Conservation (phyloP, 345 rosid genomes). For the Gossypium stocksii region DNA sequence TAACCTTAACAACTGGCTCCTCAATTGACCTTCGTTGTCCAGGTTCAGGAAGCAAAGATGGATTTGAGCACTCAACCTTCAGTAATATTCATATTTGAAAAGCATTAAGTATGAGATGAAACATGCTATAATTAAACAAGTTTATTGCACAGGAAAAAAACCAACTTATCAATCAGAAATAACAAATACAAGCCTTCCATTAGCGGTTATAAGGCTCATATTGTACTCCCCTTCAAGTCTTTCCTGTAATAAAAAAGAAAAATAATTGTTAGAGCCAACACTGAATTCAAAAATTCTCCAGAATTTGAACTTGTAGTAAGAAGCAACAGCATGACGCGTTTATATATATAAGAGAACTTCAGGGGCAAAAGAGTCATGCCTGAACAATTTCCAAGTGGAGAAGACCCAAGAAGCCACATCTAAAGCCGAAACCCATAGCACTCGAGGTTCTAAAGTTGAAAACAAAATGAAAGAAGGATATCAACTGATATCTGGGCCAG, state of each 20-base stretch:
- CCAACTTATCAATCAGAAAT: conserved; percentile 8
- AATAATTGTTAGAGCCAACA: neutral
- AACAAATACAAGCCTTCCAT: neutral
- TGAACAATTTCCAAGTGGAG: conserved; percentile 99
- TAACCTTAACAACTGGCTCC: conserved; percentile 92
- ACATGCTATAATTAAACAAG: conserved; percentile 10
- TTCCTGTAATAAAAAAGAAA: conserved; percentile 66
- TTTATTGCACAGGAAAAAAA: neutral
- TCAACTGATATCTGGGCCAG: too few species aligned
- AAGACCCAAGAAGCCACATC: conserved; percentile 98
- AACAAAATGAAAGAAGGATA: too few species aligned
- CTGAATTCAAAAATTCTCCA: conserved; percentile 7
- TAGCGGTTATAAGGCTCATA: conserved; percentile 74
- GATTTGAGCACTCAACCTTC: conserved; percentile 96
- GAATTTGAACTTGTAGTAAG: conserved; percentile 4
- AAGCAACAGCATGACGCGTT: neutral
- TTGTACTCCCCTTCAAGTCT: conserved; percentile 97
- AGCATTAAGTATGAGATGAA: conserved; percentile 18
- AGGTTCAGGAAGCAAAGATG: conserved; percentile 93
- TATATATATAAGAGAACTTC: neutral
- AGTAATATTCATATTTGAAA: conserved; percentile 24
- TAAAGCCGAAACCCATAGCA: conserved; percentile 99
- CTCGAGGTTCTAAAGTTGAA: too few species aligned
- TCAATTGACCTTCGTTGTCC: conserved; percentile 83
- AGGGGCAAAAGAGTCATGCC: conserved; percentile 39